Evolutionary conservation across 2,329 filamentous ascomycete species (phyloP).

Genomic region (Scedosporium dehoogii): DNA sequence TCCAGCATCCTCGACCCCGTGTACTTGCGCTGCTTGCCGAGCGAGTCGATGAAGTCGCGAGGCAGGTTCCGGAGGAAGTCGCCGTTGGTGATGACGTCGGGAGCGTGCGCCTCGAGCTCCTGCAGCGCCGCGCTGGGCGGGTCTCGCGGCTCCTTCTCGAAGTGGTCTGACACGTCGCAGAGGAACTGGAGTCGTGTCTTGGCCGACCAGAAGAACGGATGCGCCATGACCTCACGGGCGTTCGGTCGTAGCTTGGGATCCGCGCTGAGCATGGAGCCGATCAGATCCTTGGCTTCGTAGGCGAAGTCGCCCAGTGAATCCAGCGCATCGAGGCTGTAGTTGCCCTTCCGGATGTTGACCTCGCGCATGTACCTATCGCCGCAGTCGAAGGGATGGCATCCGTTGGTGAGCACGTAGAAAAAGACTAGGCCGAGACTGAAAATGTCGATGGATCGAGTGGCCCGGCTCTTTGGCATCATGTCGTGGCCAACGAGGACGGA

Average conservation of each 20-base stretch:
- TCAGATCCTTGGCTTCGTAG: conserved; percentile 78
- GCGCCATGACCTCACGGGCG: conserved; percentile 71
- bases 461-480: conserved; percentile 59
- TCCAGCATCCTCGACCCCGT: conserved; percentile 76
- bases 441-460: conserved; percentile 93
- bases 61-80: conserved; percentile 75
- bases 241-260: conserved; percentile 53
- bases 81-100: conserved; percentile 46
- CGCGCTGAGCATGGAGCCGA: conserved; percentile 63
- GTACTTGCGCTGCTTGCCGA: conserved; percentile 94
- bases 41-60: conserved; percentile 72
- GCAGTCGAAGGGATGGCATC: conserved; percentile 86
- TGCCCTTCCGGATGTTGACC: conserved; percentile 91
- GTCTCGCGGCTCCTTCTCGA: conserved; percentile 83
- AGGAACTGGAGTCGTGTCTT: conserved; percentile 86
- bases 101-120: conserved; percentile 45
- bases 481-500: conserved; percentile 47
- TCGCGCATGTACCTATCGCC: conserved; percentile 93
- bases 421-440: conserved; percentile 97
- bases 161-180: conserved; percentile 94
- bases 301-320: conserved; percentile 73
- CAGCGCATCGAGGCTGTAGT: conserved; percentile 61
- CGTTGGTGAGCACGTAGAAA: conserved; percentile 94
- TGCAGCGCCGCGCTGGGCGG: conserved; percentile 61
- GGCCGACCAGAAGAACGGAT: conserved; percentile 93